A percentile compares a stretch with the other conserved stretches of the same genome.
Evolutionary conservation across 768 basidiomycete genomes (phyloP).

Genomic region (Podaxis sp.): DNA sequence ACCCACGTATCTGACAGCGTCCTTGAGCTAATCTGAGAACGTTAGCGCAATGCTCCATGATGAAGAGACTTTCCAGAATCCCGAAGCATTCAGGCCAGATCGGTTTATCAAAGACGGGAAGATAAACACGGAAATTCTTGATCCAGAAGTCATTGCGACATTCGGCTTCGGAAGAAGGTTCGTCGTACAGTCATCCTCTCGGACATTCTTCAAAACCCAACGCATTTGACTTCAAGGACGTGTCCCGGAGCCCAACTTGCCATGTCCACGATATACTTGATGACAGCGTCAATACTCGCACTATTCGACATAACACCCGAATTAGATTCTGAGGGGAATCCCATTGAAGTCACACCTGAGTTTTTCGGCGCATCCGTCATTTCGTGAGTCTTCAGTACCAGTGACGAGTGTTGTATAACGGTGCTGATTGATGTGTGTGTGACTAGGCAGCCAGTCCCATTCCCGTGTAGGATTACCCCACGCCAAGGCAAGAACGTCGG

Average conservation of each 20-base stretch:
- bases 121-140: conserved; percentile 24
- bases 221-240: neutral
- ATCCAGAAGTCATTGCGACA: conserved; percentile 21
- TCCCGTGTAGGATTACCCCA: conserved; percentile 1
- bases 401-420: neutral
- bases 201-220: neutral
- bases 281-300: conserved; percentile 15
- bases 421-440: neutral
- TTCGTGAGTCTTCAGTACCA: neutral
- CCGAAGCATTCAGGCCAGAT: conserved; percentile 21
- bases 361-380: neutral
- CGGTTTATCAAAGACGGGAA: conserved; percentile 22
- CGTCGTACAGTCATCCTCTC: neutral
- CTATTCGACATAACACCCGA: conserved; percentile 19
- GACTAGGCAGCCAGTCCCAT: neutral
- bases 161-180: conserved; percentile 35
- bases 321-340: conserved; percentile 6
- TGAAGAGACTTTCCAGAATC: conserved; percentile 19
- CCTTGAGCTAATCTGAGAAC: neutral
- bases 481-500: conserved; percentile 3
- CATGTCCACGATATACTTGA: neutral
- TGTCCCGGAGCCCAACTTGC: conserved; percentile 12
- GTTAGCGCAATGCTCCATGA: conserved; percentile 24
- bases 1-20: neutral
- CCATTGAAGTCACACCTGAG: neutral